Percentiles rank a stretch among this genome's conserved stretches.
phyloP scores from a whole-genome alignment of 805 yeast species.

The Maudiozyma pseudohumilis region DNA sequence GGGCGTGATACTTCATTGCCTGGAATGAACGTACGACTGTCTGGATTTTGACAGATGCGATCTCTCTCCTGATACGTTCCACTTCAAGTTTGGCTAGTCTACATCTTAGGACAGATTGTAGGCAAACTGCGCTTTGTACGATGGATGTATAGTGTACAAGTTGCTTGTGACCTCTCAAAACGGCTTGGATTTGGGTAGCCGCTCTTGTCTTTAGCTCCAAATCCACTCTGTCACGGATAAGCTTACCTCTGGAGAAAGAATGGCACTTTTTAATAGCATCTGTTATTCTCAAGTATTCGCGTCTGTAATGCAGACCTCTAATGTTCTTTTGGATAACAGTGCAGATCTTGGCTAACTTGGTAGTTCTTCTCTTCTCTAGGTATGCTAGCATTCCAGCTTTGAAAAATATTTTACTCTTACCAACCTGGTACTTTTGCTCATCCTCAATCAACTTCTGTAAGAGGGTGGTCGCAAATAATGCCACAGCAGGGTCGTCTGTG shows the following conservation, averaged over 20 bases:
- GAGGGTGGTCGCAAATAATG: constrained; percentile 54
- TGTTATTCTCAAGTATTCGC: constrained; percentile 45
- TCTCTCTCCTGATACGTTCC: constrained; percentile 37
- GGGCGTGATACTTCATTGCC: constrained; percentile 39
- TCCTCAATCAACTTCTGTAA: constrained; percentile 54
- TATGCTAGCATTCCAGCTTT: constrained; percentile 95
- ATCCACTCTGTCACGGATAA: constrained; percentile 46
- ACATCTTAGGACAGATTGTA: constrained; percentile 43
- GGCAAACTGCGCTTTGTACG: constrained; percentile 15
- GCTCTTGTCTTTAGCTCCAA: constrained; percentile 50
- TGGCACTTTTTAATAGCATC: constrained; percentile 52
- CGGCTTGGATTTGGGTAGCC: constrained; percentile 66
- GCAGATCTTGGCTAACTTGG: constrained; percentile 67
- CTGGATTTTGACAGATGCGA: constrained; percentile 59
- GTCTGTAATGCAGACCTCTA: constrained; percentile 55
- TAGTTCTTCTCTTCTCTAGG: constrained; percentile 74
- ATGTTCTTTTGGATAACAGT: constrained; percentile 77
- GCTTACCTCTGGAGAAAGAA: constrained; percentile 51
- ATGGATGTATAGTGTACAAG: constrained; percentile 29
- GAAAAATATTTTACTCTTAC: constrained; percentile 88
- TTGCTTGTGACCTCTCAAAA: constrained; percentile 43
- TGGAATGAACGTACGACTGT: constrained; percentile 51
- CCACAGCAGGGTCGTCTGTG: constrained; percentile 44
- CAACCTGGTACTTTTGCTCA: constrained; percentile 69
- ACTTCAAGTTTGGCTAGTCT: constrained; percentile 39